Base-by-base conservation (phyloP, 2,329 filamentous ascomycete species). In the Fusarium subtropicale region DNA sequence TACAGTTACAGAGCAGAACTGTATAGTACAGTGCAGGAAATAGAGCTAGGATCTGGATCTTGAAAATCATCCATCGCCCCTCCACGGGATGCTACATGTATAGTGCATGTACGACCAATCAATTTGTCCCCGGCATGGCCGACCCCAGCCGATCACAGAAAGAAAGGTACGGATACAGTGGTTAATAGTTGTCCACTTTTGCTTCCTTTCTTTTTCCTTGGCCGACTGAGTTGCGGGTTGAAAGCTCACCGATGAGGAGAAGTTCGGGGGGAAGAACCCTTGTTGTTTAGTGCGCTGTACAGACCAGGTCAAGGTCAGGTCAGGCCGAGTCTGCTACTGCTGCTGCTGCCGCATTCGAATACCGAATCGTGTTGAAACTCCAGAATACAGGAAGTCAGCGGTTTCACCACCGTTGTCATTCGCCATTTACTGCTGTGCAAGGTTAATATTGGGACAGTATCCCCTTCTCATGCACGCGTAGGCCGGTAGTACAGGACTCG, bases 41-140 rank as follows among this genome's bases (percentile, higher is more conserved):
- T n/a, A 65, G 59, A 61, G 63, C 67, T 71, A 68, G 66, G 67
- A 73, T 71, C 64, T 70, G 64, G 64, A 74, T 72, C 71, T 73
- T 56, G 65, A 68, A 69, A 68, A 64, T 63, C 56, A 59, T 65
- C 51, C 56, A 64, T 66, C 61, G 62, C 65, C 59, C 68, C 66
- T 61, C 67, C 42, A 51, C 69, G 69, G 64, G 67, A 75, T 66
- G 65, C 66, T 62, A 71, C 71, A 73, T 74, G 69, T 64, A 58
- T 33, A 44, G 20, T 33, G 28, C 33, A 31, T 64, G 61, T 63
- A 46, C 38, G 28, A 65, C 69, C 62, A 66, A 68, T 71, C 51
- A 59, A 58, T 9, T 47, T 42, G 44, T 50, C n/a, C 33, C 57
- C 72, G 72, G 72, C 42, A 64, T 71, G 69, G 59, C 72, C 65